A percentile compares a stretch with the other conserved stretches of the same genome.
These are phyloP conservation scores for Blastocystis sp. DNA, from an alignment of 352 stramenopile genomes.

Conservation along the genomic window DNA sequence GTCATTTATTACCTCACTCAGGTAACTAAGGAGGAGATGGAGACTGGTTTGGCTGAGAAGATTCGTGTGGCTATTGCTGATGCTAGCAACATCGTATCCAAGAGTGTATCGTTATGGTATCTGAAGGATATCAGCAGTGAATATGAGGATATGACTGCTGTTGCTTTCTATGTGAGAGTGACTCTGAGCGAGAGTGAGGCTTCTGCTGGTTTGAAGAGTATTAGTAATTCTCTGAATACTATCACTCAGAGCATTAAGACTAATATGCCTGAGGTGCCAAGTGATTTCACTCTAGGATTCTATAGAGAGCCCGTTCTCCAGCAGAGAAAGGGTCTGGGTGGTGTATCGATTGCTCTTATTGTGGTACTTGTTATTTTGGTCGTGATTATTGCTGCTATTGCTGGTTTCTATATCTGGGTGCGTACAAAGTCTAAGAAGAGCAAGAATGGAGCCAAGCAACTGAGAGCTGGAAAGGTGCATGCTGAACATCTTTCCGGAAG, in stretches of 20 bases:
- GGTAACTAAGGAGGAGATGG: neutral
- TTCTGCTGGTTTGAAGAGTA: neutral
- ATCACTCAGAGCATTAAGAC: neutral
- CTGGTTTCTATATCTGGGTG: slow-evolving; percentile 51
- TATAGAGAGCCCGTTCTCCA: slow-evolving; percentile 22
- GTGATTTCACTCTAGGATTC: neutral
- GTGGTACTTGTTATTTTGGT: slow-evolving; percentile 27
- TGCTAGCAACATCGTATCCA: neutral
- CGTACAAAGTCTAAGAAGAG: slow-evolving; percentile 62
- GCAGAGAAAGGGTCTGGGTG: slow-evolving; percentile 14
- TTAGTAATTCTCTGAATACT: neutral
- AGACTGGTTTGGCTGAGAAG: neutral
- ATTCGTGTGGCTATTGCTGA: neutral
- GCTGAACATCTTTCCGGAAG: slow-evolving; percentile 49
- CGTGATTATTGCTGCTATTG: slow-evolving; percentile 16
- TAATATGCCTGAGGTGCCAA: neutral
- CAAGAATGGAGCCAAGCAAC: slow-evolving; percentile 47
- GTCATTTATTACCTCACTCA: neutral
- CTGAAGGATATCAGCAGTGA: slow-evolving; percentile 8
- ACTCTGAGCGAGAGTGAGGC: neutral
- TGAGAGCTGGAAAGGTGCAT: slow-evolving; percentile 18
- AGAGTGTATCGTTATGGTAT: neutral
- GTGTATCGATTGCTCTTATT: slow-evolving; percentile 25
- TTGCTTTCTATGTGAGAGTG: neutral
- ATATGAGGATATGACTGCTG: neutral